Percentiles rank a stretch among this genome's conserved stretches.
Evolutionary conservation across 2,329 filamentous ascomycete species (phyloP).

Genomic region (Pestalotiopsis sp.): DNA sequence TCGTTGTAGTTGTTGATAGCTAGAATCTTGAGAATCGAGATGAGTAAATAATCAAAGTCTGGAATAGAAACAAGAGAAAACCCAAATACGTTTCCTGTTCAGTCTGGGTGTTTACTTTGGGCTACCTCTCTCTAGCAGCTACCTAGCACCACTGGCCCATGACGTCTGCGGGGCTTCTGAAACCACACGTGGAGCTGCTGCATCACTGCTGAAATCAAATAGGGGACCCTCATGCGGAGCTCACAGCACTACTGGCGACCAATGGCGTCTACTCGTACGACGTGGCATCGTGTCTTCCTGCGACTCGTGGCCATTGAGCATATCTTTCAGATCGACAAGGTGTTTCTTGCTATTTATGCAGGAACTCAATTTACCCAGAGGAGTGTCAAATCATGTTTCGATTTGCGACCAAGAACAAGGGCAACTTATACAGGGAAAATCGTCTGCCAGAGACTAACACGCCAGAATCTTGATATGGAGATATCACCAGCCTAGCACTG

Average conservation of each 20-base stretch:
- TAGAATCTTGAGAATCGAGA: background rate
- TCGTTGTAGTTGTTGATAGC: background rate
- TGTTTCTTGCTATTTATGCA: too few species aligned
- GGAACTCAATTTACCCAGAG: too few species aligned
- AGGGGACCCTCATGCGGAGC: background rate
- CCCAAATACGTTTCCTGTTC: background rate
- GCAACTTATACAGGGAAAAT: too few species aligned
- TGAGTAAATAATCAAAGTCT: background rate
- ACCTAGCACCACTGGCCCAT: constrained; percentile 2
- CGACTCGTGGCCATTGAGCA: too few species aligned
- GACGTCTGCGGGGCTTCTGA: constrained; percentile 14
- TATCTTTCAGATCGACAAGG: too few species aligned
- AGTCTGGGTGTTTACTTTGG: background rate
- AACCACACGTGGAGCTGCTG: constrained; percentile 7
- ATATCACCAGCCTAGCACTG: too few species aligned
- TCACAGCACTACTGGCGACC: background rate
- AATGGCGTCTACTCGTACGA: background rate
- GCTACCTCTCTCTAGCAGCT: background rate
- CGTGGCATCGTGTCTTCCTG: background rate
- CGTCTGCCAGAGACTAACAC: too few species aligned
- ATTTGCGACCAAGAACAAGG: too few species aligned
- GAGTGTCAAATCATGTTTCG: too few species aligned
- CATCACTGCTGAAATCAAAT: background rate
- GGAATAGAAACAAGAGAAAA: background rate
- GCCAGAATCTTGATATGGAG: too few species aligned